A percentile compares a stretch with the other conserved stretches of the same genome.
Conservation (phyloP, 1,139 yeast species). For the Saccharomyces uvarum region DNA sequence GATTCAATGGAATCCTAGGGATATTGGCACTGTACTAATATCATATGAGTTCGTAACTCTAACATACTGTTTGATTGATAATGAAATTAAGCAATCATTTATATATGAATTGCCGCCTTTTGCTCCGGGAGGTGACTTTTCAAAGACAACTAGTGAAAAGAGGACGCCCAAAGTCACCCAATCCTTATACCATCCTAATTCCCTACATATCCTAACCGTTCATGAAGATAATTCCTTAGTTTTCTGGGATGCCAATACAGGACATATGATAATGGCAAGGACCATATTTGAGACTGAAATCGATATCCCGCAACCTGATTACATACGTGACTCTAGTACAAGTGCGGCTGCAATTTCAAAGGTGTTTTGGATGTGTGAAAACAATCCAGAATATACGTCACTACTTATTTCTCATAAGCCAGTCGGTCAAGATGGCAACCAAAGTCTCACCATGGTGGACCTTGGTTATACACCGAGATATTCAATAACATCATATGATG, state of each 20-base stretch:
- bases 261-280: conserved; percentile 66
- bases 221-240: conserved; percentile 79
- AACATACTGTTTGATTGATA: conserved; percentile 57
- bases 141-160: conserved; percentile 11
- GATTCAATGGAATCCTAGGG: conserved; percentile 81
- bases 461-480: conserved; percentile 78
- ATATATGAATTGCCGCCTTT: conserved; percentile 53
- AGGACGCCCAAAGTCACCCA: conserved; percentile 48
- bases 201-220: conserved; percentile 69
- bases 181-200: conserved; percentile 88
- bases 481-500: conserved; percentile 71
- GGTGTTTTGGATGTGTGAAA: conserved; percentile 66
- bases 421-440: conserved; percentile 35
- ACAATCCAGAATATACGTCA: conserved; percentile 73
- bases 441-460: conserved; percentile 57
- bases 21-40: conserved; percentile 67
- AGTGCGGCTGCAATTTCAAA: conserved; percentile 32
- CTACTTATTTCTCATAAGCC: conserved; percentile 63
- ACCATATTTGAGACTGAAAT: conserved; percentile 59
- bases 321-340: conserved; percentile 9
- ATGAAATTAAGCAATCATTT: conserved; percentile 48
- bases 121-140: conserved; percentile 53
- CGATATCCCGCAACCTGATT: conserved; percentile 41
- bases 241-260: conserved; percentile 86
- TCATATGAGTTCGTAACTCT: conserved; percentile 67